Base-by-base conservation (phyloP, 306 rosid species). In the Ammopiptanthus mongolicus region DNA sequence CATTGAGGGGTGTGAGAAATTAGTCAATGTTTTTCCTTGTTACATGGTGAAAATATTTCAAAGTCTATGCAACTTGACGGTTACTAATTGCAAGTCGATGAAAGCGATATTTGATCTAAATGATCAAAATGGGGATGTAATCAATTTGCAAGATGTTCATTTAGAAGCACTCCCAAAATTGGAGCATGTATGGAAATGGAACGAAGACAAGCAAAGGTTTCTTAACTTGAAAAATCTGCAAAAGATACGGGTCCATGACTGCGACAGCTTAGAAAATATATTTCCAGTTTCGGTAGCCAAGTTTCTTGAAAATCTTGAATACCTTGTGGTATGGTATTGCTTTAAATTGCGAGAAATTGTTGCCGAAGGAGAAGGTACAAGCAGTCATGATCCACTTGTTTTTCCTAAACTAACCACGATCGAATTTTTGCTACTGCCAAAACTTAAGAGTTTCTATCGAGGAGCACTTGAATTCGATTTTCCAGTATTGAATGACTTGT, bases 131-230 rank as follows among this genome's bases (percentile, higher is more conserved):
- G 5, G 4, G 3, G 0, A 11, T 5, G 67, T 9, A 5, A 69
- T 15, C 21, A n/a, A 6, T 3, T 69, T 78, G 66, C 65, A 15
- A 14, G 4, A 1, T 61, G 0, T 78, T 61, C 1, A 28, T 3
- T 3, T 78, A 5, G 18, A 8, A 37, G 1, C 8, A 1, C 76
- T 80, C n/a, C 57, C 21, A 19, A 48, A 37, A 4, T 28, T 74
- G 50, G 15, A 65, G 33, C 42, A 25, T 34, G 29, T 84, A n/a
- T 76, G 82, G 85, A 77, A 47, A 10, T 65, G 73, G 77, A 66
- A 33, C 2, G 10, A 6, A 33, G 82, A 72, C 3, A 73, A 25
- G 0, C 8, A 21, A 50, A 68, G 31, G 31, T 41, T 15, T 46
- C 51, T 70, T 3, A 34, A 10, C 7, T 55, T 68, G 4, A 18